Evolutionary conservation across 2,329 filamentous ascomycete species (phyloP).

Genomic region (Proliferodiscus dingleyae): DNA sequence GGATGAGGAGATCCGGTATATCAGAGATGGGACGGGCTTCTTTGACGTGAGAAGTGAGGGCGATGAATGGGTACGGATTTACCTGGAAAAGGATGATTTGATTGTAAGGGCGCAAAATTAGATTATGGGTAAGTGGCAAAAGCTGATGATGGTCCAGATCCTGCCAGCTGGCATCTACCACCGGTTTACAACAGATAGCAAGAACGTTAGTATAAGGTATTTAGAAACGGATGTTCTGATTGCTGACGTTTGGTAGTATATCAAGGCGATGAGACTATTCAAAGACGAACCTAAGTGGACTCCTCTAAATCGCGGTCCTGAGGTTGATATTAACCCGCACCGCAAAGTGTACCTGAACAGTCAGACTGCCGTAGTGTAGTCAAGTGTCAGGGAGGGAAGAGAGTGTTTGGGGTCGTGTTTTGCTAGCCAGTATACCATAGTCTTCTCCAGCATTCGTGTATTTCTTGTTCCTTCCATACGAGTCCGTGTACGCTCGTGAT

Average conservation of each 20-base stretch:
- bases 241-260: constrained; percentile 56
- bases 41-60: constrained; percentile 84
- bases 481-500: too few species aligned
- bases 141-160: constrained; percentile 44
- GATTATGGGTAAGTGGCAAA: neutral
- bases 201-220: constrained; percentile 62
- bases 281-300: constrained; percentile 99
- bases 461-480: too few species aligned
- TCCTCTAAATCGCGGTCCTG: constrained; percentile 72
- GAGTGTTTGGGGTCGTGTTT: neutral
- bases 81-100: constrained; percentile 79
- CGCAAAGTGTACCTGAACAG: constrained; percentile 68
- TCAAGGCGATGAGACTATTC: constrained; percentile 93
- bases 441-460: neutral
- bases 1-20: constrained; percentile 97
- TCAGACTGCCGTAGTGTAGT: constrained; percentile 10
- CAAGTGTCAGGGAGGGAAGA: neutral
- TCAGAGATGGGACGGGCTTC: constrained; percentile 80
- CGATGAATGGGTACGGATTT: constrained; percentile 86
- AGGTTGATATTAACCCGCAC: constrained; percentile 74
- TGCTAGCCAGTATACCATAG: neutral
- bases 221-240: constrained; percentile 2
- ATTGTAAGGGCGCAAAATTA: constrained; percentile 41
- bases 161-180: constrained; percentile 95
- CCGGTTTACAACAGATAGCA: constrained; percentile 88